phyloP scores from a whole-genome alignment of 2,329 filamentous ascomycete genomes.

The Elsinoe australis region DNA sequence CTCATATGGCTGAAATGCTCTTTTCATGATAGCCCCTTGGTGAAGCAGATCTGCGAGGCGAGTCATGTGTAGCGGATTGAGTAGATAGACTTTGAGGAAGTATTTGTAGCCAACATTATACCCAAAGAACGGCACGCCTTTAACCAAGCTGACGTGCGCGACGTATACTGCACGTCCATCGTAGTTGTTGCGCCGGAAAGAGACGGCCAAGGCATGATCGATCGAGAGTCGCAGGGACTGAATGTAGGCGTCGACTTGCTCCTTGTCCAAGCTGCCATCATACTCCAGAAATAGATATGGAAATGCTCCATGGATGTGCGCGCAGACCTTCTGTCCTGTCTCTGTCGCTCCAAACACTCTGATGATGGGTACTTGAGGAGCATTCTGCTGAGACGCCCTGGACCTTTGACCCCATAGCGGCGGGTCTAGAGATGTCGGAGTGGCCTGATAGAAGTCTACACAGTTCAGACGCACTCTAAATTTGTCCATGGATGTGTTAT shows the following conservation, averaged over 20 bases:
- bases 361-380: conserved; percentile 74
- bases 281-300: conserved; percentile 95
- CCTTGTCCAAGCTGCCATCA: conserved; percentile 50
- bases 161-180: conserved; percentile 66
- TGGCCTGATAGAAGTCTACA: conserved; percentile 86
- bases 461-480: conserved; percentile 92
- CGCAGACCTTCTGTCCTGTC: conserved; percentile 91
- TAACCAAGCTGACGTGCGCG: conserved; percentile 82
- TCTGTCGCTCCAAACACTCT: conserved; percentile 88
- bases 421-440: conserved; percentile 73
- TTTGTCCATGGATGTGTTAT: conserved; percentile 20
- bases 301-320: conserved; percentile 90
- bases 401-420: conserved; percentile 49
- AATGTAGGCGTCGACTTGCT: conserved; percentile 64
- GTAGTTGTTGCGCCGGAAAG: conserved; percentile 69
- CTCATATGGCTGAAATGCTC: conserved; percentile 82
- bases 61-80: conserved; percentile 82
- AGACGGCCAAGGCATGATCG: conserved; percentile 79
- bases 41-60: conserved; percentile 77
- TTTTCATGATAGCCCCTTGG: conserved; percentile 80
- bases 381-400: conserved; percentile 53
- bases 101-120: conserved; percentile 87
- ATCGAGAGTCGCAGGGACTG: conserved; percentile 75
- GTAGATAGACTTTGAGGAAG: conserved; percentile 90
- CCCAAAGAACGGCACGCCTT: conserved; percentile 91